Evolutionary conservation across 108 stramenopile genomes (phyloP), one percentile per base, ranked within the genome.

Genomic region (Pseudonitzschia multiseries): DNA sequence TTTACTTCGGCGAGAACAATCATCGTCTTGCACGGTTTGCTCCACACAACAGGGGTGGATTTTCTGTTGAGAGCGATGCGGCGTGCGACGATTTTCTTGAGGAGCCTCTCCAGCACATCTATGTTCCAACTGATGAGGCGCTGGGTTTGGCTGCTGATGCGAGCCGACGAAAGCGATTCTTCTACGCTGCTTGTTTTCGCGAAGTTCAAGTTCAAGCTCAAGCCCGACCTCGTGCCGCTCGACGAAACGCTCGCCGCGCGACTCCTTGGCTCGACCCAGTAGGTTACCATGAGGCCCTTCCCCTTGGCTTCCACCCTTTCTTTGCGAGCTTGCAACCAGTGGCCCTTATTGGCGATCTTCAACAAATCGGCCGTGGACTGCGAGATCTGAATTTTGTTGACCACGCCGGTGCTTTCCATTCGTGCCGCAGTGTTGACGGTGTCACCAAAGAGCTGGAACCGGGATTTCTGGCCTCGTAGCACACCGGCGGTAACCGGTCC

Each of bases 371-470:
- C 86, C 21, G 87, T 88, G 41, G 76, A 79, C 24, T 75, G 66
- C 40, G 77, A 79, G 0, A 88, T 31, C 36, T 91, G 89, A 24
- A 91, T 85, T 22, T 33, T 65, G 41, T 79, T 65, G 10, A 72
- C 76, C 29, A 31, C 53, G 8, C 89, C 86, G 3, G 82, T 84
- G 12, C 75, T 82, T 66, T 90, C 89, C 44, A 90, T 87, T 12
- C 89, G 42, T 28, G 80, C 68, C 0, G 85, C 85, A 18, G 83
- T 84, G 65, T 91, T 91, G 57, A 91, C 86, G 5, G 89, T 87
- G 46, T 91, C 89, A 13, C 89, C 89, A 69, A 91, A 91, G 17
- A 91, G 59, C 56, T 86, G 81, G 73, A 84, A 90, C 12, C 81
- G 74, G 21, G 75, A 76, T 60, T 82, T 87, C 9, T 76, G 66